Conservation (phyloP, 257 asterid species). For the Gynochthodes officinalis region DNA sequence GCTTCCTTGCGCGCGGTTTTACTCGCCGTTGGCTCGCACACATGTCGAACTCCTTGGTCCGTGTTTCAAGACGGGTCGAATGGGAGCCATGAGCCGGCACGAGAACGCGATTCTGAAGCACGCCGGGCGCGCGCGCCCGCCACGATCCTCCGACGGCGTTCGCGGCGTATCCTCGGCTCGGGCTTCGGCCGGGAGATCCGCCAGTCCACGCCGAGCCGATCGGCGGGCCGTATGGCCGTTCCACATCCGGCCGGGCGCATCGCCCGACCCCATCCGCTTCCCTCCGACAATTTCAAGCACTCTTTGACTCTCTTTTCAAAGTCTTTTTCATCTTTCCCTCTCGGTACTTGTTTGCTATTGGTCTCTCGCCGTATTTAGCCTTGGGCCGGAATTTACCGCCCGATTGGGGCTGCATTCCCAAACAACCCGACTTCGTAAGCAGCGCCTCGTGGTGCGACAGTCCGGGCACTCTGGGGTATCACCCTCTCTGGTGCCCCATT, state of each 20-base stretch:
- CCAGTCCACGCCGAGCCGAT: too few relatives aligned
- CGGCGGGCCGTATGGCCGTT: too few relatives aligned
- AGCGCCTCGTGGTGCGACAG: constrained; percentile 24
- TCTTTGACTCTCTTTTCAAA: constrained; percentile 40
- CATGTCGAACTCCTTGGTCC: too few relatives aligned
- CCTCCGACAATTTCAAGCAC: constrained; percentile 51
- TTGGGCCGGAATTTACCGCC: constrained; percentile 13
- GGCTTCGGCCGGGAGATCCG: too few relatives aligned
- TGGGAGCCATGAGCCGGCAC: too few relatives aligned
- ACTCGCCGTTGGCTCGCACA: too few relatives aligned
- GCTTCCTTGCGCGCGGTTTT: constrained; percentile 19
- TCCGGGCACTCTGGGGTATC: constrained; percentile 15
- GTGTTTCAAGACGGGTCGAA: too few relatives aligned
- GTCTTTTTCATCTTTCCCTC: constrained; percentile 33
- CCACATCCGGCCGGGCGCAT: constrained; percentile 51
- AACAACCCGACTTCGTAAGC: constrained; percentile 14
- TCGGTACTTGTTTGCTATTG: constrained; percentile 27
- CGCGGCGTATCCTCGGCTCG: too few relatives aligned
- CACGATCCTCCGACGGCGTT: too few relatives aligned
- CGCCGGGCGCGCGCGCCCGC: too few relatives aligned
- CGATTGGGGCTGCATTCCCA: constrained; percentile 7
- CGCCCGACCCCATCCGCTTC: constrained; percentile 63
- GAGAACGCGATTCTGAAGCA: too few relatives aligned
- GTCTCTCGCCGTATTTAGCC: constrained; percentile 23
- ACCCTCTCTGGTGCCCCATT: constrained; percentile 15